These are phyloP conservation scores for Phlegmacium glaucopus DNA, from an alignment of 768 basidiomycete species.

Conservation along the genomic window DNA sequence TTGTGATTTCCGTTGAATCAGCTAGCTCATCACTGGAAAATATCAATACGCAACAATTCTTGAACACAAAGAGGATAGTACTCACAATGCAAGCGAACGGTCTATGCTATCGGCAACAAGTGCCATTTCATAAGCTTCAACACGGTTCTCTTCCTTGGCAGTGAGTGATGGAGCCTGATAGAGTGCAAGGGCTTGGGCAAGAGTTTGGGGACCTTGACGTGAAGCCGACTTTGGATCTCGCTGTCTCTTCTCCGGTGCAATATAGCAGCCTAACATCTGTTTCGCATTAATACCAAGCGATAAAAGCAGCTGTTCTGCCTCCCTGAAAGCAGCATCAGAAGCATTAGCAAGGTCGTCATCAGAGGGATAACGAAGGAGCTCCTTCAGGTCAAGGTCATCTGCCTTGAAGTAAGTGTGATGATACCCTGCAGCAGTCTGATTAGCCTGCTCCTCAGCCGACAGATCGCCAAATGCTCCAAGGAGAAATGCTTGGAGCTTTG, in stretches of 20 bases:
- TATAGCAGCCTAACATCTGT: constrained; percentile 9
- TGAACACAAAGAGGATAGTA: background rate
- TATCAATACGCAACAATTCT: background rate
- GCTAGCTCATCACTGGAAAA: background rate
- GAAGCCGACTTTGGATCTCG: background rate
- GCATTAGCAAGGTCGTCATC: constrained; percentile 12
- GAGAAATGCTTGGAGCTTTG: constrained; percentile 16
- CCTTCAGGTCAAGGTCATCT: constrained; percentile 9
- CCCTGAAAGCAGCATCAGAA: constrained; percentile 9
- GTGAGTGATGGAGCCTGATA: constrained; percentile 4
- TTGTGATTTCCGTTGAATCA: background rate
- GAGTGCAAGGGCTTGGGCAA: constrained; percentile 2
- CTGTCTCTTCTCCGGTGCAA: background rate
- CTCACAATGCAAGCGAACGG: constrained; percentile 8
- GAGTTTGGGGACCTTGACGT: constrained; percentile 3
- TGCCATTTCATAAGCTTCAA: constrained; percentile 15
- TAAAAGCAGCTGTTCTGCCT: constrained; percentile 11
- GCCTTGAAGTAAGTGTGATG: constrained; percentile 18
- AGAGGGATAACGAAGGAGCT: constrained; percentile 10
- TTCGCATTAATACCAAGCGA: constrained; percentile 11
- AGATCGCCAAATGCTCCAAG: constrained; percentile 7
- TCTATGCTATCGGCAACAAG: constrained; percentile 12
- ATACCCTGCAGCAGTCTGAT: constrained; percentile 15
- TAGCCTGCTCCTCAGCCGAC: constrained; percentile 9
- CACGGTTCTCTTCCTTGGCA: background rate